phyloP scores from a whole-genome alignment of 176 grass and related monocot species.

The Ensete glaucum region DNA sequence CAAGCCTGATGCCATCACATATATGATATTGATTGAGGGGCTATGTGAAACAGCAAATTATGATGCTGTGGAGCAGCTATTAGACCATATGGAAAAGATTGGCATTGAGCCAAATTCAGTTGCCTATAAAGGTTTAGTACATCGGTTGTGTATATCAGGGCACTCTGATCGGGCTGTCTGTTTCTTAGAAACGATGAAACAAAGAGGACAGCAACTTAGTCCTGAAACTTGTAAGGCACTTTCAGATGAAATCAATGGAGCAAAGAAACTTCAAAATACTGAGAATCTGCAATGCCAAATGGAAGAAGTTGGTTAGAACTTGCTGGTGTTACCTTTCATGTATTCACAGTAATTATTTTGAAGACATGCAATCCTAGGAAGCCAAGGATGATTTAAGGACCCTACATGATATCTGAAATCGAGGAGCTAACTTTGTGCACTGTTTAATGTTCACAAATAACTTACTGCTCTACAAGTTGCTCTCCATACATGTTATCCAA shows the following conservation, averaged over 20 bases:
- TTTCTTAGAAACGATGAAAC: constrained; percentile 9
- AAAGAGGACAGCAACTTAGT: constrained; percentile 3
- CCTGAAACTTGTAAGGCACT: constrained; percentile 1
- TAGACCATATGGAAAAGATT: constrained; percentile 2
- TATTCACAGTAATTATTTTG: too few relatives aligned
- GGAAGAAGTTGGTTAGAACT: not conserved
- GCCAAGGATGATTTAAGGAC: too few relatives aligned
- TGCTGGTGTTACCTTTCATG: too few relatives aligned
- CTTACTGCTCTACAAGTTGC: too few relatives aligned
- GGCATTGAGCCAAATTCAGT: constrained; percentile 14
- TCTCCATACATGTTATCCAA: too few relatives aligned
- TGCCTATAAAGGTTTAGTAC: constrained; percentile 1
- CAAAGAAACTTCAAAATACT: not conserved
- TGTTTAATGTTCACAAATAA: too few relatives aligned
- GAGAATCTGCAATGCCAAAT: not conserved
- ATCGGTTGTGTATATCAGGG: not conserved
- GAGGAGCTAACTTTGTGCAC: too few relatives aligned
- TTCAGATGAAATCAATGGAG: not conserved
- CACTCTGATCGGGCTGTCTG: constrained; percentile 2
- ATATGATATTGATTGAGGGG: not conserved
- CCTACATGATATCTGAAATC: too few relatives aligned
- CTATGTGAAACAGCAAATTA: not conserved
- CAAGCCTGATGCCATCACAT: constrained; percentile 6
- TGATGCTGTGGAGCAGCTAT: constrained; percentile 4
- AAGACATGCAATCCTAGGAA: too few relatives aligned